Percentiles rank a stretch among this genome's conserved stretches.
These are phyloP conservation scores for Nakazawaea wickerhamii DNA, from an alignment of 805 yeast genomes.

Conservation along the genomic window DNA sequence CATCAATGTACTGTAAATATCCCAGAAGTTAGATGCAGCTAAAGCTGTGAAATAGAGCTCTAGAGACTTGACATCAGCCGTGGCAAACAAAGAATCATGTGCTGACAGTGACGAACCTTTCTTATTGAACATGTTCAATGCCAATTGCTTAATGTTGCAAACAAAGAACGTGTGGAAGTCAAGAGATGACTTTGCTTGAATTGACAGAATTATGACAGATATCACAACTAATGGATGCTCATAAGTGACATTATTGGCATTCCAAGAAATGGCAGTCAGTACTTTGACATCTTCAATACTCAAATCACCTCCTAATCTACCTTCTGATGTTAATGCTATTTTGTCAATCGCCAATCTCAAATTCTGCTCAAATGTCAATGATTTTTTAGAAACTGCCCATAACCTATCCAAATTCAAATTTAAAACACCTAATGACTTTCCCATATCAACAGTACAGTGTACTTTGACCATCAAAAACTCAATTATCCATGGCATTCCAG, in stretches of 20 bases:
- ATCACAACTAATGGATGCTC: conserved; percentile 65
- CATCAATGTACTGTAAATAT: conserved; percentile 63
- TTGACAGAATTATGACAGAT: conserved; percentile 47
- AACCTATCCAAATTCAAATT: conserved; percentile 47
- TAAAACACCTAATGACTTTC: conserved; percentile 74
- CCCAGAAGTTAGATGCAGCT: conserved; percentile 78
- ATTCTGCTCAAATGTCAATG: conserved; percentile 65
- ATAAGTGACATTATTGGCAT: conserved; percentile 34
- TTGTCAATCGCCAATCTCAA: conserved; percentile 55
- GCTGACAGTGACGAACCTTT: conserved; percentile 38
- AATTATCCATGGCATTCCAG: conserved; percentile 71
- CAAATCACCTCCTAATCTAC: conserved; percentile 77
- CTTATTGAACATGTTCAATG: conserved; percentile 63
- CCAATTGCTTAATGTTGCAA: conserved; percentile 41
- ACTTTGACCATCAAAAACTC: conserved; percentile 51
- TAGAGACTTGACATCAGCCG: conserved; percentile 42
- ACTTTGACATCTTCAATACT: conserved; percentile 42
- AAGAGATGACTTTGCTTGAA: conserved; percentile 61
- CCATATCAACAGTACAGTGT: conserved; percentile 63
- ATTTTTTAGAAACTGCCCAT: conserved; percentile 68
- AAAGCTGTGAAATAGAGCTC: conserved; percentile 73
- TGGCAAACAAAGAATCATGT: conserved; percentile 58
- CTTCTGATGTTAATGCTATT: conserved; percentile 51
- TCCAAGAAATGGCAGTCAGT: conserved; percentile 72
- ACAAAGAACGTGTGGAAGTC: conserved; percentile 85